These are phyloP conservation scores for Amanita subjunquillea DNA, from an alignment of 768 basidiomycete genomes.

Conservation along the genomic window DNA sequence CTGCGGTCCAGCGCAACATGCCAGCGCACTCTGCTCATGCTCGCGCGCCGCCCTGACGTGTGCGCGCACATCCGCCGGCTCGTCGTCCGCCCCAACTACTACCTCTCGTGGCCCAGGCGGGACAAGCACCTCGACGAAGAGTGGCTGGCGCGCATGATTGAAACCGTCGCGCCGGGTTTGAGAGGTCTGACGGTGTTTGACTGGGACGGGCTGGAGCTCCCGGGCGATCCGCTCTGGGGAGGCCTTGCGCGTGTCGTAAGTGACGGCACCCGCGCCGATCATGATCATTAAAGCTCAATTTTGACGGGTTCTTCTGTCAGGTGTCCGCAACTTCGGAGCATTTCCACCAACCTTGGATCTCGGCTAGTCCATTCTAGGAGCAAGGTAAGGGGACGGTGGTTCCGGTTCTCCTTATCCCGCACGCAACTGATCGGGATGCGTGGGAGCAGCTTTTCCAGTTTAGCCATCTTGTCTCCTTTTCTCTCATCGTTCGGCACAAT, in stretches of 20 bases:
- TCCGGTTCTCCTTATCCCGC: background rate
- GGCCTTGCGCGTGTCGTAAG: slow-evolving; percentile 26
- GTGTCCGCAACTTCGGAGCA: slow-evolving; percentile 30
- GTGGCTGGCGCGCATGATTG: slow-evolving; percentile 29
- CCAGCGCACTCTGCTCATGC: slow-evolving; percentile 23
- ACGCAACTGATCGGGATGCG: background rate
- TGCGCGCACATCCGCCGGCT: slow-evolving; percentile 30
- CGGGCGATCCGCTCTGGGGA: slow-evolving; percentile 30
- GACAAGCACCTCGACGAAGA: slow-evolving; percentile 29
- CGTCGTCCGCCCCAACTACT: slow-evolving; percentile 38
- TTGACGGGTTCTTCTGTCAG: slow-evolving; percentile 12
- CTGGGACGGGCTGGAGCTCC: slow-evolving; percentile 42
- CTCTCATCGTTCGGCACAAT: slow-evolving; percentile 36
- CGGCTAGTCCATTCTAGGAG: slow-evolving; percentile 23
- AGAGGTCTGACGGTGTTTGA: slow-evolving; percentile 32
- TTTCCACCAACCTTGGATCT: slow-evolving; percentile 34
- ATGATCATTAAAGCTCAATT: background rate
- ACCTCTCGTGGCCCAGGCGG: slow-evolving; percentile 37
- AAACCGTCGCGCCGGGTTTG: slow-evolving; percentile 20
- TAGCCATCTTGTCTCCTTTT: slow-evolving; percentile 31
- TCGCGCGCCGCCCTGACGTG: slow-evolving; percentile 22
- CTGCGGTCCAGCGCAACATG: slow-evolving; percentile 34
- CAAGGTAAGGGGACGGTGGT: slow-evolving; percentile 11
- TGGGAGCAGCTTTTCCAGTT: slow-evolving; percentile 29
- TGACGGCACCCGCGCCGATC: background rate